Conservation (phyloP, 2,329 filamentous ascomycete species). For the Verticillium klebahnii region DNA sequence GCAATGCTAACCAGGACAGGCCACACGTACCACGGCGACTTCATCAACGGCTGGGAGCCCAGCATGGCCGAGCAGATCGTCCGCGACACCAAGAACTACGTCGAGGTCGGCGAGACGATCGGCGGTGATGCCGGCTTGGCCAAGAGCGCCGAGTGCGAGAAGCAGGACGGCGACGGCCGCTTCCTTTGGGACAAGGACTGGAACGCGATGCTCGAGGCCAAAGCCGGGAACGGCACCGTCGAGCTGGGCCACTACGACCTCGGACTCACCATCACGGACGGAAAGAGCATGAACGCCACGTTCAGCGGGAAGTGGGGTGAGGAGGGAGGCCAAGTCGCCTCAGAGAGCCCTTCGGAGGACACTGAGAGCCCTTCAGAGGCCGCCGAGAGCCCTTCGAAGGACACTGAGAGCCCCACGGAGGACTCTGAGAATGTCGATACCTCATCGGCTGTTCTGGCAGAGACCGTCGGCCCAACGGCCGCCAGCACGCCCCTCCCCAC, state of each 20-base stretch:
- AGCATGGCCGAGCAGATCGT: conserved; percentile 1
- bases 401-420: no score
- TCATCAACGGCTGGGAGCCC: conserved; percentile 3
- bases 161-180: neutral
- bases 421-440: neutral
- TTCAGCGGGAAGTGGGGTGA: conserved; percentile 2
- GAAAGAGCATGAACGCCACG: conserved; percentile 3
- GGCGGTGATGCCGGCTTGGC: neutral
- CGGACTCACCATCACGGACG: conserved; percentile 1
- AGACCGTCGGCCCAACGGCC: neutral
- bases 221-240: conserved; percentile 1
- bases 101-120: neutral
- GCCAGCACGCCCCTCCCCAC: neutral
- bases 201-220: neutral
- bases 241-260: neutral
- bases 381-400: neutral
- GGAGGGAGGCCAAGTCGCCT: neutral
- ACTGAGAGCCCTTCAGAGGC: no score
- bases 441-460: neutral
- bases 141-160: neutral
- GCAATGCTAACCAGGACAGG: neutral
- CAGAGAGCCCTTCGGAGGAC: neutral
- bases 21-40: conserved; percentile 2
- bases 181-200: neutral
- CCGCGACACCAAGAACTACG: conserved; percentile 1